Conservation (phyloP, 2,329 filamentous ascomycete species). For the Xenoacremonium recifei region DNA sequence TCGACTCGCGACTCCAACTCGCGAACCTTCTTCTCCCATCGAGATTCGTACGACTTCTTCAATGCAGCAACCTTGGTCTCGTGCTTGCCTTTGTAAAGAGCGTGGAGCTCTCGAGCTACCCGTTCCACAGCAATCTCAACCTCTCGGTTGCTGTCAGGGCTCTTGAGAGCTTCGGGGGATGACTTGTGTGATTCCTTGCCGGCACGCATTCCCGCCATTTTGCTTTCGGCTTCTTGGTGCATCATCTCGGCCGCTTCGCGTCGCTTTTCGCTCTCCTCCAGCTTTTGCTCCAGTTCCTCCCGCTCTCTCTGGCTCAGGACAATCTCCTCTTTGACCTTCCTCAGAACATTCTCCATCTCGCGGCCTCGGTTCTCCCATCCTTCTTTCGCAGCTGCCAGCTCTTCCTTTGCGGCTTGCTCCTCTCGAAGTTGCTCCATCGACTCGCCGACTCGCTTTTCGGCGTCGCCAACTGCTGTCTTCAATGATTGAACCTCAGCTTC, state of each 20-base stretch:
- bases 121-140: conserved; percentile 86
- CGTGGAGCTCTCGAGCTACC: conserved; percentile 89
- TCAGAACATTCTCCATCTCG: conserved; percentile 81
- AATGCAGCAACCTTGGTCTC: conserved; percentile 92
- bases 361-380: conserved; percentile 82
- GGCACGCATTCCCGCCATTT: conserved; percentile 71
- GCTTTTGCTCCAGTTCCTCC: conserved; percentile 71
- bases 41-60: conserved; percentile 79
- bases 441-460: conserved; percentile 87
- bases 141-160: conserved; percentile 48
- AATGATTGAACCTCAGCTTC: conserved; percentile 88
- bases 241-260: conserved; percentile 72
- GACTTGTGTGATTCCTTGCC: conserved; percentile 47
- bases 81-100: conserved; percentile 94
- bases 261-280: conserved; percentile 75
- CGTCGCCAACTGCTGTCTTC: conserved; percentile 84
- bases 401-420: conserved; percentile 67
- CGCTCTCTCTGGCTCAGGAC: conserved; percentile 75
- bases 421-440: conserved; percentile 81
- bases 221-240: conserved; percentile 73
- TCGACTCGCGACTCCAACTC: conserved; percentile 74
- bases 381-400: conserved; percentile 71
- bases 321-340: conserved; percentile 79
- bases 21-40: conserved; percentile 84
- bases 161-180: conserved; percentile 39